Evolutionary conservation across 2,329 filamentous ascomycete species (phyloP).

Genomic region (Berkeleyomyces rouxiae): DNA sequence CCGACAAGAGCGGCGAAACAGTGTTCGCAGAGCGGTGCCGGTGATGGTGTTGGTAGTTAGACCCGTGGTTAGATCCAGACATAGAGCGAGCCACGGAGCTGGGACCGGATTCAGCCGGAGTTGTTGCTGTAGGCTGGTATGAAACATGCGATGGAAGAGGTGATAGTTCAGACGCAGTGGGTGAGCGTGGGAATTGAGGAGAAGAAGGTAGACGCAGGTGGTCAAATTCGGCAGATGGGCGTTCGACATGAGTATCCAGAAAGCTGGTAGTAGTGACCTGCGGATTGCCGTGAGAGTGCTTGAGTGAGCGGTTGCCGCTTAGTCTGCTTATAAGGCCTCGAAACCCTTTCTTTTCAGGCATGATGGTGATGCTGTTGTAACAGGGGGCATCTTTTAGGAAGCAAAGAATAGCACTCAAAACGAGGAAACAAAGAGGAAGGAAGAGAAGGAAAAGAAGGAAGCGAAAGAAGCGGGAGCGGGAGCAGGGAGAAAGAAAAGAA

Average conservation of each 20-base stretch:
- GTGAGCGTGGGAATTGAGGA: background rate
- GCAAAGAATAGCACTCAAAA: background rate
- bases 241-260: background rate
- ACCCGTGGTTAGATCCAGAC: background rate
- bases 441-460: background rate
- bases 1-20: background rate
- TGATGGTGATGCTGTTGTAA: background rate
- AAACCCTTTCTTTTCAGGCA: conserved; percentile 4
- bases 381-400: conserved; percentile 1
- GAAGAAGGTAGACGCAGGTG: background rate
- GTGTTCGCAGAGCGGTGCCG: background rate
- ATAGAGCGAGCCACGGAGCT: background rate
- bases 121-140: background rate
- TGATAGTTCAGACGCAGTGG: background rate
- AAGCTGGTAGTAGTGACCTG: background rate
- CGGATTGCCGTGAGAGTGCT: background rate
- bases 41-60: background rate
- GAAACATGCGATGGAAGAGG: background rate
- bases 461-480: background rate
- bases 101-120: background rate
- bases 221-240: background rate
- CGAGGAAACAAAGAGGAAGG: background rate
- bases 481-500: background rate
- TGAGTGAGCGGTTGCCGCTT: background rate
- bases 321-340: conserved; percentile 1